These are phyloP conservation scores for Pelargonium citronellum DNA, from an alignment of 441 rosid genomes.

Conservation along the genomic window DNA sequence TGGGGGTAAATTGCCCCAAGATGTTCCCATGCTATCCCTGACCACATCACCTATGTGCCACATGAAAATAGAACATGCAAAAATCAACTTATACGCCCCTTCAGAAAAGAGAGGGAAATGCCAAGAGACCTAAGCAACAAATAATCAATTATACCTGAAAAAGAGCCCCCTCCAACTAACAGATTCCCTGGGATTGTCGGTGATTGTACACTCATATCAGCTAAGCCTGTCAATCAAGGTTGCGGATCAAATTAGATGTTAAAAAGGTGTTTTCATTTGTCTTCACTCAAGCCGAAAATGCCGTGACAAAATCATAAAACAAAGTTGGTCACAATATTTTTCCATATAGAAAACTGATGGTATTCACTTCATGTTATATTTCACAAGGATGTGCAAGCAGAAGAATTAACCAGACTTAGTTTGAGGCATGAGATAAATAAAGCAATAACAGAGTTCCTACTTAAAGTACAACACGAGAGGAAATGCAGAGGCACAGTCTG, in stretches of 20 bases:
- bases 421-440: too few relatives aligned
- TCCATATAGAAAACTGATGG: background rate
- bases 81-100: too few relatives aligned
- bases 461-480: too few relatives aligned
- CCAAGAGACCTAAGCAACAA: slow-evolving; percentile 1
- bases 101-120: background rate
- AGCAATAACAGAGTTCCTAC: too few relatives aligned
- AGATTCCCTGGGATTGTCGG: slow-evolving; percentile 22
- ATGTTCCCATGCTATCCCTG: slow-evolving; percentile 37
- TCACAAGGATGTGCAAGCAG: too few relatives aligned
- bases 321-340: background rate
- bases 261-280: background rate
- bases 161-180: slow-evolving; percentile 25
- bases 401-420: too few relatives aligned
- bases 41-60: slow-evolving; percentile 36
- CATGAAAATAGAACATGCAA: background rate
- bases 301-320: background rate
- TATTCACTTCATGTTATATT: too few relatives aligned
- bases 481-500: background rate
- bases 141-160: slow-evolving; percentile 20
- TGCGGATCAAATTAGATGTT: background rate
- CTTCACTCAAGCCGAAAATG: background rate
- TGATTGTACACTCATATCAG: slow-evolving; percentile 15
- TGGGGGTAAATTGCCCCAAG: slow-evolving; percentile 80
- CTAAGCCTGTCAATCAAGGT: slow-evolving; percentile 15